Conservation (phyloP, 2,329 filamentous ascomycete genomes). For the Alternaria brassicae region DNA sequence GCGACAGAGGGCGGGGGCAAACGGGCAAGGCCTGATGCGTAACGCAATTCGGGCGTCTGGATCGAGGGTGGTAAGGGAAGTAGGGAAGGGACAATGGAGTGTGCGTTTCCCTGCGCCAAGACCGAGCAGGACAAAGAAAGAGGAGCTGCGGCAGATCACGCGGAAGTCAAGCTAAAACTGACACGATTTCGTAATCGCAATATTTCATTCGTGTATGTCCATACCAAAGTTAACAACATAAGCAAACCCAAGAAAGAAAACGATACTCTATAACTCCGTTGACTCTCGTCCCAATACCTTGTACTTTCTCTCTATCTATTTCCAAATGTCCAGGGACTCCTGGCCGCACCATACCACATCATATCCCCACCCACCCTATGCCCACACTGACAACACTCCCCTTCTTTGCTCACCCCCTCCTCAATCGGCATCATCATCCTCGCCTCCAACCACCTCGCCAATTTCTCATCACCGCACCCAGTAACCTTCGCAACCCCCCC, state of each 20-base stretch:
- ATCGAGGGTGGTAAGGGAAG: constrained; percentile 3
- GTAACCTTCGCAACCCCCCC: constrained; percentile 52
- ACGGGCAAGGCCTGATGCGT: not conserved
- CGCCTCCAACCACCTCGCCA: constrained; percentile 56
- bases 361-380: constrained; percentile 18
- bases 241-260: not conserved
- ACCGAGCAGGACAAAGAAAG: constrained; percentile 15
- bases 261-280: not conserved
- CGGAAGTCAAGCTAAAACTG: too few species aligned
- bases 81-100: constrained; percentile 22
- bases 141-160: constrained; percentile 12
- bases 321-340: constrained; percentile 33
- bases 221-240: not conserved
- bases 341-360: constrained; percentile 22
- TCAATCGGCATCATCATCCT: constrained; percentile 52
- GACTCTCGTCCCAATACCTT: not conserved
- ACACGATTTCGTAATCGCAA: too few species aligned
- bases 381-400: constrained; percentile 32
- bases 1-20: constrained; percentile 2
- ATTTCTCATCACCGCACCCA: constrained; percentile 51
- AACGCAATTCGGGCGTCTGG: constrained; percentile 18
- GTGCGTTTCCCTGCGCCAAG: constrained; percentile 20
- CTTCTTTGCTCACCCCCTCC: constrained; percentile 33
- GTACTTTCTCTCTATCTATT: constrained; percentile 15
- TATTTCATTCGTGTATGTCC: not conserved